phyloP scores from a whole-genome alignment of 176 grass and related monocot species.

The Oryza meyeriana region DNA sequence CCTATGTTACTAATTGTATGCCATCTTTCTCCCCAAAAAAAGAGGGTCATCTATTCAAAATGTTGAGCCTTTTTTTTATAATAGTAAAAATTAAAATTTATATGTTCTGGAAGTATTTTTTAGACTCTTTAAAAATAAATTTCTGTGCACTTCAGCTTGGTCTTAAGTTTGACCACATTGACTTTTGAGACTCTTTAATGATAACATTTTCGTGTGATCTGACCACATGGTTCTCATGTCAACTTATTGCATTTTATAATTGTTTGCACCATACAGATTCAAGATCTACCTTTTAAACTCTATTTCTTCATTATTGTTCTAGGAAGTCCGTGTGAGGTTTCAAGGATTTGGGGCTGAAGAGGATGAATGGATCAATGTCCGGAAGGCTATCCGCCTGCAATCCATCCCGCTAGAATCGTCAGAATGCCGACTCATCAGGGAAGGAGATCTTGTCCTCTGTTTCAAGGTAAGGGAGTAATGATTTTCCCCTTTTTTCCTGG shows the following conservation, averaged over 20 bases:
- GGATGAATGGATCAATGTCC: slow-evolving; percentile 98
- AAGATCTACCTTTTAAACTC: slow-evolving; percentile 8
- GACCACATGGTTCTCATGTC: neutral
- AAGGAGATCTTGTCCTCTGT: slow-evolving; percentile 90
- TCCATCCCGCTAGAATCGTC: slow-evolving; percentile 90
- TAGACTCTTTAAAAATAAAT: neutral
- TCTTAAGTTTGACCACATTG: neutral
- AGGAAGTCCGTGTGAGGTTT: slow-evolving; percentile 95
- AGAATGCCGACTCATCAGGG: slow-evolving; percentile 54
- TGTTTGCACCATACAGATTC: neutral
- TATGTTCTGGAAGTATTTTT: neutral
- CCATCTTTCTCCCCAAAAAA: neutral
- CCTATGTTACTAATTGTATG: neutral
- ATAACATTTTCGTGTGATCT: neutral
- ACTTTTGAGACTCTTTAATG: neutral
- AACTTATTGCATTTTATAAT: neutral
- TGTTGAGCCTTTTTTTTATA: neutral
- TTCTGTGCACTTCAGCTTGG: neutral
- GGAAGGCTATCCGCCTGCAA: slow-evolving; percentile 61
- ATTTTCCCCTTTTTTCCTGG: neutral
- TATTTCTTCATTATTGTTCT: slow-evolving; percentile 23
- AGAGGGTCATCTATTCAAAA: neutral
- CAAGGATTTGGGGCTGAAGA: slow-evolving; percentile 83
- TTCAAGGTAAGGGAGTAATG: slow-evolving; percentile 47
- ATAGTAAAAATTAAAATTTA: neutral